Evolutionary conservation across 306 rosid species (phyloP), one percentile per base, ranked within the genome.

Genomic region (Inga laurina): DNA sequence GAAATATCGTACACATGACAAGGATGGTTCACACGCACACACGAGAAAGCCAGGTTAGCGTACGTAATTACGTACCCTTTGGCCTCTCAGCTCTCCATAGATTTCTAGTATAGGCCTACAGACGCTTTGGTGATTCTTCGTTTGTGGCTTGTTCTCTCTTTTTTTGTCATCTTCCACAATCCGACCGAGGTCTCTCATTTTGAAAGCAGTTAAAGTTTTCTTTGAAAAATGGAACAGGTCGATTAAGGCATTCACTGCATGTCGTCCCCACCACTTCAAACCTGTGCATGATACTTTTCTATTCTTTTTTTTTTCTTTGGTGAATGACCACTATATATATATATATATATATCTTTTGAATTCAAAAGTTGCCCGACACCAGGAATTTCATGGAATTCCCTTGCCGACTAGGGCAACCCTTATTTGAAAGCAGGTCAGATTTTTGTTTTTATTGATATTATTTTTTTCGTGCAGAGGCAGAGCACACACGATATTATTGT

Each of bases 371-470:
- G 10, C 22, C 5, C 57, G 57, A 72, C 78, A 80, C 56, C 49
- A 21, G 32, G 21, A n/a, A n/a, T 24, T 30, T 27, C 48, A 52
- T 12, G 24, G 43, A 65, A 74, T 46, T 34, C 19, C 10, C 57
- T 11, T 64, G 21, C 80, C 44, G 3, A 27, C 0, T 43, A 46
- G 39, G 46, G 15, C 16, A 7, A 7, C 19, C 19, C 19, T 21
- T 54, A 64, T 64, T 64, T 64, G 39, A 11, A 44, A 5, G 75
- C 51, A 69, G 52, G 54, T 62, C 44, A 83, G 87, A 88, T 88
- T 76, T 88, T 83, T 83, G 84, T 85, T 83, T 85, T 39, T 77
- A 76, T 85, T 66, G 21, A 62, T 77, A 15, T 27, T 18, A 27
- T 11, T 32, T 59, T 71, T 71, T 62, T 45, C 54, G 37, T 8